Evolutionary conservation across 371 early-diverging fungal species (phyloP).

Genomic region (Syncephalastrum monosporum): DNA sequence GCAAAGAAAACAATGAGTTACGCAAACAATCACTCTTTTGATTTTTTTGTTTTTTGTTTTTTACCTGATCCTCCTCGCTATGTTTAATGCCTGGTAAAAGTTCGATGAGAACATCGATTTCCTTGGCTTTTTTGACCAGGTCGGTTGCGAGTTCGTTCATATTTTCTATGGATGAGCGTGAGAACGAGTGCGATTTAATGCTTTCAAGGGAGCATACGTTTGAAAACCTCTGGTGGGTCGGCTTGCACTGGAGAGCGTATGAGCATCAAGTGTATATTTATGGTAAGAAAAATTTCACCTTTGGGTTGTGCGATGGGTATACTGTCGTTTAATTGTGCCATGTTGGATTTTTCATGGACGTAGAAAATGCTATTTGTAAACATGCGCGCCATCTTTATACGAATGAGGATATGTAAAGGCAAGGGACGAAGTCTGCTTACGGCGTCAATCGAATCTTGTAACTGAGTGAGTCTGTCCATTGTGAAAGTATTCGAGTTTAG

Average conservation of each 20-base stretch:
- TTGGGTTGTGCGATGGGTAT: slow-evolving; percentile 48
- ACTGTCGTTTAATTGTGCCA: slow-evolving; percentile 37
- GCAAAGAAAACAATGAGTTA: slow-evolving; percentile 22
- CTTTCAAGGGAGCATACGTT: slow-evolving; percentile 19
- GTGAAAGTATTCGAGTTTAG: neutral
- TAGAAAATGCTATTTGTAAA: slow-evolving; percentile 55
- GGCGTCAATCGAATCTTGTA: slow-evolving; percentile 65
- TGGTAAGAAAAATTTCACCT: slow-evolving; percentile 16
- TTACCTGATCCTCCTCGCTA: slow-evolving; percentile 67
- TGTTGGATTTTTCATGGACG: slow-evolving; percentile 50
- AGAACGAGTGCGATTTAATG: no score
- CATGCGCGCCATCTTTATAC: slow-evolving; percentile 46
- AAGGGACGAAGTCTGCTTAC: slow-evolving; percentile 15
- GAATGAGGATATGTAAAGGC: neutral
- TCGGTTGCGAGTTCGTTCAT: slow-evolving; percentile 64
- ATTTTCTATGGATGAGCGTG: slow-evolving; percentile 35
- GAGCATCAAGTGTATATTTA: neutral
- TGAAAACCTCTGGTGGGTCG: slow-evolving; percentile 45
- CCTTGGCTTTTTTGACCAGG: slow-evolving; percentile 69
- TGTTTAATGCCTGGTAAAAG: slow-evolving; percentile 63
- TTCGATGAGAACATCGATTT: slow-evolving; percentile 70
- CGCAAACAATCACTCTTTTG: neutral
- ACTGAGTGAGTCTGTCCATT: slow-evolving; percentile 51
- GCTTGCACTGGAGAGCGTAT: slow-evolving; percentile 36
- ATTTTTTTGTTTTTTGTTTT: neutral